Percentiles rank a stretch among this genome's conserved stretches.
phyloP scores from a whole-genome alignment of 192 early-diverging fungal species.

The Radiomyces spectabilis region DNA sequence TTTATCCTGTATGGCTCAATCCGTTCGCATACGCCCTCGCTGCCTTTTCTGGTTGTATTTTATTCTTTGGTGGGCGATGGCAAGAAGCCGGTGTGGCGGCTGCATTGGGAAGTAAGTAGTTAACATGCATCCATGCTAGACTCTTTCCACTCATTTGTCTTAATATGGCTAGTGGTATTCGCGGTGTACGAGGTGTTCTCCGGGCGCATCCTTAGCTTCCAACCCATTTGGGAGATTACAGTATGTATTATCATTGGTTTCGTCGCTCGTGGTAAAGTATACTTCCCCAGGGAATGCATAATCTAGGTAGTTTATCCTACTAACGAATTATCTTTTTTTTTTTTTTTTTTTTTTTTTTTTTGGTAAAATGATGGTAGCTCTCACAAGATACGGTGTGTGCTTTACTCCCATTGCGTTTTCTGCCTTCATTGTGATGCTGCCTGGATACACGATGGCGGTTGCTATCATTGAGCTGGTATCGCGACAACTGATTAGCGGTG shows the following conservation, averaged over 20 bases:
- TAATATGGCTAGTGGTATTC: constrained; percentile 26
- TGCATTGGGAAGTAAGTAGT: constrained; percentile 31
- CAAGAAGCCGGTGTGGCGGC: constrained; percentile 52
- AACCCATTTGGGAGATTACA: constrained; percentile 40
- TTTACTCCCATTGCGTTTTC: constrained; percentile 56
- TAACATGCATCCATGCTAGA: background rate
- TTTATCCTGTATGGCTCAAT: constrained; percentile 54
- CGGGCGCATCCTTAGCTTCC: constrained; percentile 38
- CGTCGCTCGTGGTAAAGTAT: constrained; percentile 28
- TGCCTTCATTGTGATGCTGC: constrained; percentile 58
- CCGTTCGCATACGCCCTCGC: constrained; percentile 44
- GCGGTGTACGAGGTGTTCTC: constrained; percentile 44
- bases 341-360: background rate
- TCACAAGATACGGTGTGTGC: constrained; percentile 46
- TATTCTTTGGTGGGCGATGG: constrained; percentile 68
- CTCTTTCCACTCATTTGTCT: background rate
- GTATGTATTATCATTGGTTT: constrained; percentile 40
- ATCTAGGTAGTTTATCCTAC: too few species aligned
- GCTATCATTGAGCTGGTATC: constrained; percentile 86
- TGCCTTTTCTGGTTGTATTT: constrained; percentile 51
- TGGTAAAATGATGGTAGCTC: too few species aligned
- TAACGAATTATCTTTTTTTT: background rate
- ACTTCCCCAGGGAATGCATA: too few species aligned
- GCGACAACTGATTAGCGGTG: constrained; percentile 83
- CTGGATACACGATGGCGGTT: constrained; percentile 76